Evolutionary conservation across 176 grass and related monocot genomes (phyloP).

Genomic region (Hsuehochloa calcarea): DNA sequence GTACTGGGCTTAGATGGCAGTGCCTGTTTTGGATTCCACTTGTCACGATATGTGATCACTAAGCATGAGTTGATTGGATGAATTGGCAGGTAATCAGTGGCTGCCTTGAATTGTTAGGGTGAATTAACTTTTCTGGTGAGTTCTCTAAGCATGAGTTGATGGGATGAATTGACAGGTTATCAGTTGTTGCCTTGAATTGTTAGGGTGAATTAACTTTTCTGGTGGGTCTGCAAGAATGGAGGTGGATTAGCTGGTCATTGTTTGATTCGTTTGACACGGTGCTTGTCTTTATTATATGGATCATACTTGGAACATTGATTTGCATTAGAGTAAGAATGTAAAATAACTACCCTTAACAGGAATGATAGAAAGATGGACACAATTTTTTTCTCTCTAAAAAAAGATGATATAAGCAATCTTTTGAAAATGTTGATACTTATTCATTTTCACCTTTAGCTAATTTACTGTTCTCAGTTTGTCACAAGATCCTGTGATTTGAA

Average conservation of each 20-base stretch:
- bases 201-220: not conserved
- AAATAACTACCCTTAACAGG: not conserved
- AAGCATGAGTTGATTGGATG: not conserved
- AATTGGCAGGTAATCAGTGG: not conserved
- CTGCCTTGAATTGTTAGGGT: not conserved
- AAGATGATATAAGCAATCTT: not conserved
- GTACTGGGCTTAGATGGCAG: not conserved
- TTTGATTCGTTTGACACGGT: not conserved
- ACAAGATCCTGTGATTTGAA: not conserved
- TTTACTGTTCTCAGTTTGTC: not conserved
- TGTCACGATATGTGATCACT: not conserved
- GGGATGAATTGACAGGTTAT: not conserved
- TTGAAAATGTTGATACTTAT: not conserved
- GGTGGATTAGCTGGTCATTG: not conserved
- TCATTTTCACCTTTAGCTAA: not conserved
- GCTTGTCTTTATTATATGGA: not conserved
- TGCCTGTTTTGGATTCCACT: not conserved
- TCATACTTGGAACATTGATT: not conserved
- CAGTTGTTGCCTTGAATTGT: not conserved
- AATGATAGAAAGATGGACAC: not conserved
- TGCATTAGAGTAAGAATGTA: not conserved
- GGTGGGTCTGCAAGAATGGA: not conserved
- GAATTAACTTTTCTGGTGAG: not conserved
- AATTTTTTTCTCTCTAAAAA: not conserved
- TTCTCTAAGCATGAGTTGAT: not conserved